Evolutionary conservation across 768 basidiomycete species (phyloP).

Genomic region (Serendipita vermifera): DNA sequence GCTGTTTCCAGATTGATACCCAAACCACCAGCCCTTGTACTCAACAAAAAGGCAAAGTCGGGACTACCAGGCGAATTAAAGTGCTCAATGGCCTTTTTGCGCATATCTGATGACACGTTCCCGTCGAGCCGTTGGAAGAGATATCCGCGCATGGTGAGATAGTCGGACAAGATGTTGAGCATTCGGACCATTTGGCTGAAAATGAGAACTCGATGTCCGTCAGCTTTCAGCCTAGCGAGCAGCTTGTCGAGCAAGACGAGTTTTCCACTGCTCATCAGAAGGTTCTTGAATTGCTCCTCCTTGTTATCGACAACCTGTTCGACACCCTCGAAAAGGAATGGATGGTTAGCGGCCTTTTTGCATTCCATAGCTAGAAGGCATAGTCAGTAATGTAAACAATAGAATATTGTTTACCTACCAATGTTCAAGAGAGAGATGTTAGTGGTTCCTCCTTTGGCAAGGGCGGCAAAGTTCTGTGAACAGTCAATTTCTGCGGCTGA

Average conservation of each 20-base stretch:
- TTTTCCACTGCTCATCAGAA: constrained; percentile 98
- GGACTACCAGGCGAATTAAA: constrained; percentile 88
- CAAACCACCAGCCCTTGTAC: constrained; percentile 91
- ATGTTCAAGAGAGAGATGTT: constrained; percentile 96
- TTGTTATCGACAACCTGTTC: constrained; percentile 47
- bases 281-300: constrained; percentile 85
- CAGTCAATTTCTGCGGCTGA: constrained; percentile 7
- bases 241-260: constrained; percentile 97
- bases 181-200: constrained; percentile 99
- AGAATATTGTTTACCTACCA: constrained; percentile 31
- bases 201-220: constrained; percentile 93
- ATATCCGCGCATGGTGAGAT: constrained; percentile 82
- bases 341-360: constrained; percentile 97
- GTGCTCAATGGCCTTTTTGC: constrained; percentile 93
- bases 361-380: constrained; percentile 75
- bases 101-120: constrained; percentile 72
- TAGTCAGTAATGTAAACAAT: neutral
- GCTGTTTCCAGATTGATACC: constrained; percentile 99
- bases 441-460: constrained; percentile 66
- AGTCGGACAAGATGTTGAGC: constrained; percentile 96
- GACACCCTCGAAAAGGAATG: constrained; percentile 94
- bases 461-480: constrained; percentile 75
- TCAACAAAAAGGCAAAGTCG: constrained; percentile 94
- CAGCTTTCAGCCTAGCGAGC: constrained; percentile 72
- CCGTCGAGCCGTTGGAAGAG: constrained; percentile 91